Base-by-base conservation (phyloP, 2,329 filamentous ascomycete species). In the Claviceps sp. region DNA sequence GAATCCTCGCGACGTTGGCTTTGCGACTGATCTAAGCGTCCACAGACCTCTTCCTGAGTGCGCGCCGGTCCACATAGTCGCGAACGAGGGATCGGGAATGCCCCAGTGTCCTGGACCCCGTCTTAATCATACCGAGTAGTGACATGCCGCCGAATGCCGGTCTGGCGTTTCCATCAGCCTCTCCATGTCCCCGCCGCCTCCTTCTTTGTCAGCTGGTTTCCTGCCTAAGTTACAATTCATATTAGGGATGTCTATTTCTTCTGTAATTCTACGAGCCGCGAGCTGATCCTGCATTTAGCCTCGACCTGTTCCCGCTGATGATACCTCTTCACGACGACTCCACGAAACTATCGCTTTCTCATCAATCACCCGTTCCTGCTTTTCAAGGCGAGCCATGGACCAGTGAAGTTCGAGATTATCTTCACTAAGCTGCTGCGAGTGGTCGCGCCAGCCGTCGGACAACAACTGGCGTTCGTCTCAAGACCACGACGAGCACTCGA, bases 41-140 rank as follows among this genome's bases (percentile, higher is more conserved):
- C 52, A 54, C 49, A 49, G 46, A 51, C 52, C 49, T 51, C 40
- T 40, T 36, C 22, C 20, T 30, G 40, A 51, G 18, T n/a, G 30
- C 44, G n/a, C 44, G 5, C 24, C 30, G 37, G 34, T 22, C 45
- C 13, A 51, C 14, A 40, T 26, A 51, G 34, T 46, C 45, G 51
- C 49, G 46, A 46, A 42, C 49, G 48, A 51, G 45, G 14, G 38
- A 40, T 51, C 49, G 34, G 49, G 51, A 24, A 34, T 24, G 16
- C 22, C 34, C 42, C 38, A 30, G 30, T n/a, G 38, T 41, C 45
- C 22, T 41, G 41, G 13, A 30, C 41, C 13, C 51, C 24, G 36
- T 42, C 48, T 42, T 20, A 7, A 36, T 40, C 42, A 26, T 46
- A 30, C 37, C 20, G 40, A 46, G 42, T 20, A 40, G 34, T 18